Conservation (phyloP, 2,329 filamentous ascomycete genomes). For the Talaromyces sp. region DNA sequence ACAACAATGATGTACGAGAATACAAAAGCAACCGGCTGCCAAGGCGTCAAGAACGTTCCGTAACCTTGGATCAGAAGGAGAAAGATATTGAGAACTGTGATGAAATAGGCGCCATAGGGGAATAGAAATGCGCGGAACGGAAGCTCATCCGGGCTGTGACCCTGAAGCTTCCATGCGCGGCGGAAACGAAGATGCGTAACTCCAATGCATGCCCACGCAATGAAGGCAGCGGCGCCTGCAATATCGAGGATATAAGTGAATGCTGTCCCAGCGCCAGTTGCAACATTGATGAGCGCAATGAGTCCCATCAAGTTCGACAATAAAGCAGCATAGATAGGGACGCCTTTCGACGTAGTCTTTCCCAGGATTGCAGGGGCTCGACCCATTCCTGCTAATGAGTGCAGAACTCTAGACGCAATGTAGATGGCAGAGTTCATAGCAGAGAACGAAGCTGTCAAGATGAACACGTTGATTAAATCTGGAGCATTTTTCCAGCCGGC, state of each 20-base stretch:
- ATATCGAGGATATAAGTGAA: constrained; percentile 43
- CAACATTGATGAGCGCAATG: constrained; percentile 67
- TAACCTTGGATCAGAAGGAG: constrained; percentile 15
- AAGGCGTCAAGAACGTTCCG: constrained; percentile 9
- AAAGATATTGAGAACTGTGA: constrained; percentile 12
- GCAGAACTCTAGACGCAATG: constrained; percentile 61
- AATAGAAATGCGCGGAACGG: constrained; percentile 15
- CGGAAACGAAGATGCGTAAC: constrained; percentile 15
- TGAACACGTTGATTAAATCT: constrained; percentile 38
- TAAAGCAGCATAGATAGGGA: constrained; percentile 43
- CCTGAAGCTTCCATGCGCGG: constrained; percentile 14
- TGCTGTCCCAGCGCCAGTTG: constrained; percentile 59
- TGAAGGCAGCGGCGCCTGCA: constrained; percentile 22
- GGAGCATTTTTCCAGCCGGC: constrained; percentile 35
- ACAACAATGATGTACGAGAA: constrained; percentile 17
- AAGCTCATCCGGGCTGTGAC: constrained; percentile 8
- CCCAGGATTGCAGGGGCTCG: constrained; percentile 44
- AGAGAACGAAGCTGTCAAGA: constrained; percentile 41
- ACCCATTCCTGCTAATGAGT: constrained; percentile 56
- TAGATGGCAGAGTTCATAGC: constrained; percentile 43
- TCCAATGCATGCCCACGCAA: constrained; percentile 16
- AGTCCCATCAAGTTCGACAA: constrained; percentile 54
- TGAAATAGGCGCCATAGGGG: constrained; percentile 14
- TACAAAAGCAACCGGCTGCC: constrained; percentile 16
- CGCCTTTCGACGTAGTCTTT: constrained; percentile 40